Evolutionary conservation across 805 yeast species (phyloP), one percentile per base, ranked within the genome.

Genomic region (Candida dajiaensis): DNA sequence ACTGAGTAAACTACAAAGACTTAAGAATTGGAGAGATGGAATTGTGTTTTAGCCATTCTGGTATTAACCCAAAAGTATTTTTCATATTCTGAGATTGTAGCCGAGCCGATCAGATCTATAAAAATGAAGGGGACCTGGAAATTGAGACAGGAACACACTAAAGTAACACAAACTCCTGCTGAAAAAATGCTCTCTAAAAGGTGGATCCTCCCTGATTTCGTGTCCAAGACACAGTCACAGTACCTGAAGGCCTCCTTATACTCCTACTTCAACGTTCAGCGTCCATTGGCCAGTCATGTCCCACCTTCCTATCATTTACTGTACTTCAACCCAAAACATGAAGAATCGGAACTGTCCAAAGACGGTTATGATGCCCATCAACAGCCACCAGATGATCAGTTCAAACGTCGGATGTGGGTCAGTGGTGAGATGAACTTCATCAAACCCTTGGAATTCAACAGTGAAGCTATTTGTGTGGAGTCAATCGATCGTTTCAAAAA

Each of bases 281-380:
- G 26, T 25, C 57, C 61, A 6, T 19, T 53, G 38, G 48, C 46
- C 10, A 15, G 36, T 1, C 10, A 38, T 13, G 36, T 71, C 1
- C 77, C 77, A 4, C 55, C 54, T 16, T 94, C 92, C 1, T 81
- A 77, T 50, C 89, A 85, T 49, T 71, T 89, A 44, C 60, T 85
- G 1, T 88, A 73, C 59, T 80, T 80, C 63, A 85, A 83, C 55
- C 89, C 88, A 21, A 55, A 68, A 4, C 71, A 76, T 33, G 62
- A 65, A 35, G 82, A 76, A 44, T 41, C 52, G 0, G 63, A 64
- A 3, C 59, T 88, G 18, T 81, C 84, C 2, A 41, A 54, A 2
- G 97, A 89, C 63, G 96, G 97, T 1, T 89, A 88, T 64, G 95
- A 85, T 52, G 72, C 81, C 40, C 78, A 84, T 54, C 94, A 85